A percentile compares a stretch with the other conserved stretches of the same genome.
Evolutionary conservation across 139 green algal genomes (phyloP).

Genomic region (Coccomyxa sp.): DNA sequence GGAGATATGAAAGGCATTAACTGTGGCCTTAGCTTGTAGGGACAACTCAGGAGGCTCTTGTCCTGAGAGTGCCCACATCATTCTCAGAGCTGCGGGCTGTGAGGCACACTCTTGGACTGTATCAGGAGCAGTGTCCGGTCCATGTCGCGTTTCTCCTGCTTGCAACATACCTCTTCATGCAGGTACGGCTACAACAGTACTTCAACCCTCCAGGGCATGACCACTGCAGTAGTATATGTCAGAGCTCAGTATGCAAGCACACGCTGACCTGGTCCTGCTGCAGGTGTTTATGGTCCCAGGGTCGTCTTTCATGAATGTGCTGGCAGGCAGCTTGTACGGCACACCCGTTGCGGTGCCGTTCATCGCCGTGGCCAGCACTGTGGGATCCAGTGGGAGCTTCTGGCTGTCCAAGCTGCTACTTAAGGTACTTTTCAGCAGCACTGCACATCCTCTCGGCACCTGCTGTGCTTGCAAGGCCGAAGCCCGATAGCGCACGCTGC

Average conservation of each 20-base stretch:
- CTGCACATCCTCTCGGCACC: background rate
- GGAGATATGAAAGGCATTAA: background rate
- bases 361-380: slow-evolving; percentile 12
- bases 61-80: slow-evolving; percentile 15
- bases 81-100: slow-evolving; percentile 10
- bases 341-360: background rate
- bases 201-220: background rate
- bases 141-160: slow-evolving; percentile 16
- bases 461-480: background rate
- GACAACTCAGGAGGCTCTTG: background rate
- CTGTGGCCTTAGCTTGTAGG: background rate
- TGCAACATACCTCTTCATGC: slow-evolving; percentile 39
- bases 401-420: slow-evolving; percentile 12
- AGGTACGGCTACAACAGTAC: background rate
- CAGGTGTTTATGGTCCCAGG: slow-evolving; percentile 39
- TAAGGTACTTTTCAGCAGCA: background rate
- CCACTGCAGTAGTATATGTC: background rate
- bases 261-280: background rate
- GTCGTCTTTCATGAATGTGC: slow-evolving; percentile 33
- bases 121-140: background rate
- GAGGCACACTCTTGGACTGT: slow-evolving; percentile 9
- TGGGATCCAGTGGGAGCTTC: slow-evolving; percentile 14
- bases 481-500: background rate
- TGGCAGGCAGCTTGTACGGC: slow-evolving; percentile 39
- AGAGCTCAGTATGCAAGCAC: background rate